Evolutionary conservation across 2,329 filamentous ascomycete species (phyloP).

Genomic region (Bisporella sp.): DNA sequence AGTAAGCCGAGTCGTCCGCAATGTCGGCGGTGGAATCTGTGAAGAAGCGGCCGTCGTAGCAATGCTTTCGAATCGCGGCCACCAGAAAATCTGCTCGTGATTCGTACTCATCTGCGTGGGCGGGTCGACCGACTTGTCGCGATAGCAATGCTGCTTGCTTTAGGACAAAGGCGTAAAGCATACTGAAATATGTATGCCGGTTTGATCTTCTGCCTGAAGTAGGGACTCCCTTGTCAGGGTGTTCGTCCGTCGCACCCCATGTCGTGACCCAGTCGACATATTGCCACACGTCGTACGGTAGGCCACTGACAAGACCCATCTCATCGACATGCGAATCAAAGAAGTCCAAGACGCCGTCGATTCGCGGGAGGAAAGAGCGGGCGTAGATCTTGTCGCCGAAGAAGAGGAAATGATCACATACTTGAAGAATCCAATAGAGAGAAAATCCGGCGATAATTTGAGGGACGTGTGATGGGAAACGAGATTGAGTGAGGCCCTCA

Average conservation of each 20-base stretch:
- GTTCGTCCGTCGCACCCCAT: slow-evolving; percentile 17
- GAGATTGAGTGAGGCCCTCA: slow-evolving; percentile 29
- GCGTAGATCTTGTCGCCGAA: slow-evolving; percentile 28
- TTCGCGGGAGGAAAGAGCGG: slow-evolving; percentile 25
- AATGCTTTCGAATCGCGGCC: slow-evolving; percentile 24
- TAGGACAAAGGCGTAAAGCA: slow-evolving; percentile 33
- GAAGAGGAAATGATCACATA: slow-evolving; percentile 31
- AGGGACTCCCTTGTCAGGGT: slow-evolving; percentile 33
- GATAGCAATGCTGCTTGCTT: slow-evolving; percentile 27
- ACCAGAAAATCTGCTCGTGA: slow-evolving; percentile 19
- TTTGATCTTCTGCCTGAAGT: slow-evolving; percentile 30
- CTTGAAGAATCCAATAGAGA: slow-evolving; percentile 31
- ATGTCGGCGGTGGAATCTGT: slow-evolving; percentile 28
- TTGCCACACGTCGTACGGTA: slow-evolving; percentile 27
- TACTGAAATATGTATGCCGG: slow-evolving; percentile 33
- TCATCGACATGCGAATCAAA: slow-evolving; percentile 24
- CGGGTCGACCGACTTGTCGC: slow-evolving; percentile 27
- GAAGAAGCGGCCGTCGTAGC: slow-evolving; percentile 29
- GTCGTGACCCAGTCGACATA: slow-evolving; percentile 30
- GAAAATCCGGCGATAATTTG: slow-evolving; percentile 33
- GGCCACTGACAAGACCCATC: slow-evolving; percentile 22
- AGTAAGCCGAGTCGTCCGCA: slow-evolving; percentile 22
- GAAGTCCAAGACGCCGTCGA: slow-evolving; percentile 30
- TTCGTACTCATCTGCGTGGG: slow-evolving; percentile 26
- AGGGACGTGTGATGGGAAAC: slow-evolving; percentile 29